Evolutionary conservation across 2,329 filamentous ascomycete genomes (phyloP), one percentile per base, ranked within the genome.

Genomic region (Plectosphaerella cucumerina): DNA sequence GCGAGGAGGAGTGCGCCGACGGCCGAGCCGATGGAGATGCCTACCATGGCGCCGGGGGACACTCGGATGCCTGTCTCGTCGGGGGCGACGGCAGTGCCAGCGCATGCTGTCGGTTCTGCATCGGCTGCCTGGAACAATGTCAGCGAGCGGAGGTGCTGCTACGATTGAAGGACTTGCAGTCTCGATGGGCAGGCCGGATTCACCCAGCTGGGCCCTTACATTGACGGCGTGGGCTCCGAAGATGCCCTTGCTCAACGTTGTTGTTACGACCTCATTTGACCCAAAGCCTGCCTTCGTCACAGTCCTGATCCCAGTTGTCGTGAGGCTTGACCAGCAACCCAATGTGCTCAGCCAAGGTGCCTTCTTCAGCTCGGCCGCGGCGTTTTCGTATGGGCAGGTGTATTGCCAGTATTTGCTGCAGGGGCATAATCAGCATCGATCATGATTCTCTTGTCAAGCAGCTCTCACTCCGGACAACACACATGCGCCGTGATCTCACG

Each of bases 211-310:
- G 17, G 41, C 23, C 15, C 47, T 39, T 6, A 48, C 47, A 21
- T 48, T 48, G 37, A 48, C 33, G 15, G 47, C 35, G 15, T 48
- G 39, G 1, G 47, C 47, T 6, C 47, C 47, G 10, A 48, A 31
- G 6, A 48, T 31, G 1, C 47, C 47, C 5, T 20, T 23, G 17
- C 47, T 20, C 18, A 31, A 23, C 6, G n/a, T 21, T 6, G 18
- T 23, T 12, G 47, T 48, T 8, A 26, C 21, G 6, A 48, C 35
- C 3, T 42, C 39, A 26, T 48, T 48, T 5, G 47, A 42, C 21
- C 23, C 39, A 11, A 26, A 14, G 21, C 20, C n/a, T 9, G 35
- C 35, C n/a, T 22, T 33, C 22, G 47, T 48, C 14, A 48, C 17
- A n/a, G 15, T 20, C 15, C 37, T 42, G 20, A 22, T 23, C 14